Evolutionary conservation across 1,139 yeast species (phyloP).

Genomic region (Spathaspora sp.): DNA sequence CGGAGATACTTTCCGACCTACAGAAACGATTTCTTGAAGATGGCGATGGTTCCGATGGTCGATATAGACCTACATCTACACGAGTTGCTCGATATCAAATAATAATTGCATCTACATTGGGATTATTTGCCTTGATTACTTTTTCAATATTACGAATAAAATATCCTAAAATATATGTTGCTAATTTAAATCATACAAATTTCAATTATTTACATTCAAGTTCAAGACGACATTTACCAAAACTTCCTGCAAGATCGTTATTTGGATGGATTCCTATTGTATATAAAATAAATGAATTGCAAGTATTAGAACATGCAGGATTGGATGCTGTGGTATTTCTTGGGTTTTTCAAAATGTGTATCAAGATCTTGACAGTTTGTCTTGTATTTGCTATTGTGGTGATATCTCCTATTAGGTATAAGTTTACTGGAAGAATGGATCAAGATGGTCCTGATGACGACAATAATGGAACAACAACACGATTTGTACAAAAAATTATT

Average conservation of each 20-base stretch:
- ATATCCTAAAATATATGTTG: slow-evolving; percentile 73
- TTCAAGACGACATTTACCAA: slow-evolving; percentile 39
- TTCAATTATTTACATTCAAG: slow-evolving; percentile 44
- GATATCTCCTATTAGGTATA: slow-evolving; percentile 72
- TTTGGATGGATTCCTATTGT: slow-evolving; percentile 81
- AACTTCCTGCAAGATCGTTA: slow-evolving; percentile 42
- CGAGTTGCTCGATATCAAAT: slow-evolving; percentile 53
- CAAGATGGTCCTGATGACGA: slow-evolving; percentile 41
- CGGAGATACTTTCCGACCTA: neutral
- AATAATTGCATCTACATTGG: slow-evolving; percentile 60
- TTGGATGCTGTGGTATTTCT: slow-evolving; percentile 88
- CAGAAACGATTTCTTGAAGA: neutral
- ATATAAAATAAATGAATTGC: slow-evolving; percentile 64
- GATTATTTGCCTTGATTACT: slow-evolving; percentile 59
- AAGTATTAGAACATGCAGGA: slow-evolving; percentile 86
- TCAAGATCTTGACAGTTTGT: slow-evolving; percentile 57
- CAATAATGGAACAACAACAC: slow-evolving; percentile 8
- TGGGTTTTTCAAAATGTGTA: slow-evolving; percentile 77
- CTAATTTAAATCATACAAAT: slow-evolving; percentile 46
- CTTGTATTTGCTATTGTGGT: slow-evolving; percentile 62
- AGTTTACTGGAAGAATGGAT: slow-evolving; percentile 68
- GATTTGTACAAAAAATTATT: neutral
- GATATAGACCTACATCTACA: slow-evolving; percentile 25
- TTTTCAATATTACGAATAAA: slow-evolving; percentile 64
- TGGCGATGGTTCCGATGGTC: slow-evolving; percentile 7